These are phyloP conservation scores for Trapa incisa DNA, from an alignment of 345 rosid species.

Conservation along the genomic window DNA sequence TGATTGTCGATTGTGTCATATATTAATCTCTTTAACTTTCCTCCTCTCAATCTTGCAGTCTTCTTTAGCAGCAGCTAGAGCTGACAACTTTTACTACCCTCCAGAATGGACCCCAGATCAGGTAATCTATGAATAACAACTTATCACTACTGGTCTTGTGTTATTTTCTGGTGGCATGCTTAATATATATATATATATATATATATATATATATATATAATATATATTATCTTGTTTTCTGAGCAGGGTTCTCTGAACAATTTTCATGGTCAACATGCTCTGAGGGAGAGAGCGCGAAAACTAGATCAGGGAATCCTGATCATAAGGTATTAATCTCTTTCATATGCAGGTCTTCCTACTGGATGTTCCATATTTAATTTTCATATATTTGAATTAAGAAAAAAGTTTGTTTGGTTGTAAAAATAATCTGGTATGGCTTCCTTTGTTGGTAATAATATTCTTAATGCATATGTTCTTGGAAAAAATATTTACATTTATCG, in stretches of 20 bases:
- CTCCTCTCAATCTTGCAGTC: slow-evolving; percentile 43
- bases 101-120: slow-evolving; percentile 93
- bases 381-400: not conserved
- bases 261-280: slow-evolving; percentile 94
- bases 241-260: slow-evolving; percentile 81
- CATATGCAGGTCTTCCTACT: not conserved
- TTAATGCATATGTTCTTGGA: too few relatives aligned
- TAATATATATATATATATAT: not conserved
- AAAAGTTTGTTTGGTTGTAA: not conserved
- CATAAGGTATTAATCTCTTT: slow-evolving; percentile 48
- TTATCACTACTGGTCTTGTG: not conserved
- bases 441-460: not conserved
- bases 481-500: too few relatives aligned
- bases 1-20: not conserved
- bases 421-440: not conserved
- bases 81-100: slow-evolving; percentile 91
- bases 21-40: not conserved
- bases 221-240: not conserved
- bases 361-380: not conserved
- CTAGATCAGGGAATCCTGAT: slow-evolving; percentile 84
- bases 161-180: slow-evolving; percentile 3
- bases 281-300: slow-evolving; percentile 86
- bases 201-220: not conserved
- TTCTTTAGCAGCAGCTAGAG: slow-evolving; percentile 92
- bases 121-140: slow-evolving; percentile 15